Evolutionary conservation across 2,329 filamentous ascomycete genomes (phyloP).

Genomic region (Cercospora sojina): DNA sequence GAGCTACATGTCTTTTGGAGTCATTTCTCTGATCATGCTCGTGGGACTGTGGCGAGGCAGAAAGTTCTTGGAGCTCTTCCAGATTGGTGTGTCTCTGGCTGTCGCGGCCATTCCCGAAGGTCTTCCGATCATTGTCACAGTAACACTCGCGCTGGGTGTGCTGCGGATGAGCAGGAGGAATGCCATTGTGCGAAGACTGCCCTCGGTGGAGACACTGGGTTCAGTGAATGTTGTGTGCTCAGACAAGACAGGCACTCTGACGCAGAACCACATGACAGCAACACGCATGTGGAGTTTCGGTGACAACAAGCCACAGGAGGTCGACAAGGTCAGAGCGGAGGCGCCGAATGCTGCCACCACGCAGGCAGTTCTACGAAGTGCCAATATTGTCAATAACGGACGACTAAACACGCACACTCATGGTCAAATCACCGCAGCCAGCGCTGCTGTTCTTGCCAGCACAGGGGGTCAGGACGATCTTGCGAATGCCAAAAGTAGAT

Average conservation of each 20-base stretch:
- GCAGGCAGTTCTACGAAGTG: conserved; percentile 79
- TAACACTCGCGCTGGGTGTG: conserved; percentile 90
- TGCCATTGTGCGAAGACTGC: conserved; percentile 91
- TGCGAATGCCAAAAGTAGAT: conserved; percentile 74
- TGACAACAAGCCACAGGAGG: conserved; percentile 59
- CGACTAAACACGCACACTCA: conserved; percentile 67
- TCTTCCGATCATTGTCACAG: conserved; percentile 95
- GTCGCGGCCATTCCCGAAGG: conserved; percentile 96
- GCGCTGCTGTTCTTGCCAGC: conserved; percentile 80
- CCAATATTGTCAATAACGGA: conserved; percentile 95
- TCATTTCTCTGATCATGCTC: conserved; percentile 89
- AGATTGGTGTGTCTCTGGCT: conserved; percentile 92
- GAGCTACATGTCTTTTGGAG: conserved; percentile 92
- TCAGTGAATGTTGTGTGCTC: conserved; percentile 99
- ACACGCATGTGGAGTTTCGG: conserved; percentile 92
- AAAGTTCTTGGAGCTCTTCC: conserved; percentile 88
- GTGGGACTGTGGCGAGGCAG: conserved; percentile 90
- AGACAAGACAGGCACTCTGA: conserved; percentile 95
- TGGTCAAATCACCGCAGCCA: conserved; percentile 59
- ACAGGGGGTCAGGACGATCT: conserved; percentile 62
- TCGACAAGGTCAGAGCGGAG: conserved; percentile 54
- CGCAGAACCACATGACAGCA: conserved; percentile 97
- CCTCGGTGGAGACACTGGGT: conserved; percentile 93
- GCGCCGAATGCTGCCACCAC: conserved; percentile 68
- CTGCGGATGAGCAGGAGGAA: conserved; percentile 94